A percentile compares a stretch with the other conserved stretches of the same genome.
Evolutionary conservation across 768 basidiomycete genomes (phyloP).

Genomic region (Russula virescens): DNA sequence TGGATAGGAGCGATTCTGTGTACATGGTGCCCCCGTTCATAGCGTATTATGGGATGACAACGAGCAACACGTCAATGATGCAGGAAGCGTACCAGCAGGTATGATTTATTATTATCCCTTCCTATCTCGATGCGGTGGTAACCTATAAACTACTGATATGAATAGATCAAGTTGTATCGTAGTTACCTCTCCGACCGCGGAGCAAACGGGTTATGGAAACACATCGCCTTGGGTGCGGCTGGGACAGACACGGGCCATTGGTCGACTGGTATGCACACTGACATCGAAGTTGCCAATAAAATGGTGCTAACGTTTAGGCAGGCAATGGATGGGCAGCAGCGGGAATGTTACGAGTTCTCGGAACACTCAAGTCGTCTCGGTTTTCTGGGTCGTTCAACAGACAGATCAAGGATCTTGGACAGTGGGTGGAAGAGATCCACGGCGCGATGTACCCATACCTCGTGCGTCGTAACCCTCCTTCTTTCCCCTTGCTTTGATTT

Average conservation of each 20-base stretch:
- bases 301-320: conserved; percentile 26
- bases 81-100: conserved; percentile 60
- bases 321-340: conserved; percentile 89
- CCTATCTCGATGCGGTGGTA: neutral
- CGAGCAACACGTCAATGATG: conserved; percentile 52
- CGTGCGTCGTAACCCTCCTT: conserved; percentile 37
- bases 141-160: neutral
- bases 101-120: neutral
- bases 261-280: conserved; percentile 55
- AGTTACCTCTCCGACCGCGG: conserved; percentile 49
- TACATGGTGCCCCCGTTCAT: conserved; percentile 88
- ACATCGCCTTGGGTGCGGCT: conserved; percentile 53
- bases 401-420: conserved; percentile 52
- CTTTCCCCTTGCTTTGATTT: neutral
- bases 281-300: neutral
- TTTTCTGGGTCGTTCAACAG: conserved; percentile 43
- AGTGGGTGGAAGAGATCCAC: conserved; percentile 71
- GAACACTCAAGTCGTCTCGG: conserved; percentile 60
- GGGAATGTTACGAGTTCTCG: conserved; percentile 79
- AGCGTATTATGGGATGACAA: conserved; percentile 72
- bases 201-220: conserved; percentile 63
- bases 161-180: conserved; percentile 57
- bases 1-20: conserved; percentile 64
- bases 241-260: conserved; percentile 65
- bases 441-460: conserved; percentile 57